A percentile compares a stretch with the other conserved stretches of the same genome.
Conservation (phyloP, 2,329 filamentous ascomycete genomes). For the Aspergillus vadensis region DNA sequence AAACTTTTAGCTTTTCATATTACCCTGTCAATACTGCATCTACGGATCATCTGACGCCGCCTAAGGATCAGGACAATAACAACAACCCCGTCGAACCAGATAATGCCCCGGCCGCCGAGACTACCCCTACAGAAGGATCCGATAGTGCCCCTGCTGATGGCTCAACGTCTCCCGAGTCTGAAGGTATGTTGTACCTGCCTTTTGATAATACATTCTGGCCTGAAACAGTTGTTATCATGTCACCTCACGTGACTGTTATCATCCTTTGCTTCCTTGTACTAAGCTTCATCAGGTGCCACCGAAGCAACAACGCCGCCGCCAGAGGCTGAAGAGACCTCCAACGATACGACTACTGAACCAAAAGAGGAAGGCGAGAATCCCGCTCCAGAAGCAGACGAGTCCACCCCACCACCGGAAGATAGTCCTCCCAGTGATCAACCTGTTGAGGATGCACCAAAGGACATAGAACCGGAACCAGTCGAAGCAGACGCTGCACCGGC, state of each 20-base stretch:
- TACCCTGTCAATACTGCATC: constrained; percentile 38
- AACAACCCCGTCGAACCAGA: constrained; percentile 36
- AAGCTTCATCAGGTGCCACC: constrained; percentile 25
- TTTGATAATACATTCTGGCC: background rate
- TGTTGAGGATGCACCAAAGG: constrained; percentile 16
- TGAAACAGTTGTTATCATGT: background rate
- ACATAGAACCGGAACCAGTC: constrained; percentile 13
- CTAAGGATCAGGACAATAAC: constrained; percentile 40
- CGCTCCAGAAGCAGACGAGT: constrained; percentile 13
- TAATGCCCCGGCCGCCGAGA: constrained; percentile 20
- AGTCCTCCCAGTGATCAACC: constrained; percentile 18
- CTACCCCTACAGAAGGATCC: constrained; percentile 25
- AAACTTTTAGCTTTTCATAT: constrained; percentile 40
- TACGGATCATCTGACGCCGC: constrained; percentile 37
- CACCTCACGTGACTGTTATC: background rate
- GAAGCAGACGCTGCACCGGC: constrained; percentile 8
- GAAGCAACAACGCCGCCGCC: constrained; percentile 30
- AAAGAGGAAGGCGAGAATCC: constrained; percentile 26
- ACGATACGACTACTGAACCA: constrained; percentile 17
- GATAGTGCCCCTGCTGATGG: constrained; percentile 28
- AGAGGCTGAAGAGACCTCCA: constrained; percentile 25
- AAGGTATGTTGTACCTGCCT: constrained; percentile 29
- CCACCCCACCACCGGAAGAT: constrained; percentile 11
- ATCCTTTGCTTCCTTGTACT: constrained; percentile 14
- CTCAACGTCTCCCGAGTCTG: constrained; percentile 28